Evolutionary conservation across 2,329 filamentous ascomycete species (phyloP).

Genomic region (Mycosphaerella arachidis): DNA sequence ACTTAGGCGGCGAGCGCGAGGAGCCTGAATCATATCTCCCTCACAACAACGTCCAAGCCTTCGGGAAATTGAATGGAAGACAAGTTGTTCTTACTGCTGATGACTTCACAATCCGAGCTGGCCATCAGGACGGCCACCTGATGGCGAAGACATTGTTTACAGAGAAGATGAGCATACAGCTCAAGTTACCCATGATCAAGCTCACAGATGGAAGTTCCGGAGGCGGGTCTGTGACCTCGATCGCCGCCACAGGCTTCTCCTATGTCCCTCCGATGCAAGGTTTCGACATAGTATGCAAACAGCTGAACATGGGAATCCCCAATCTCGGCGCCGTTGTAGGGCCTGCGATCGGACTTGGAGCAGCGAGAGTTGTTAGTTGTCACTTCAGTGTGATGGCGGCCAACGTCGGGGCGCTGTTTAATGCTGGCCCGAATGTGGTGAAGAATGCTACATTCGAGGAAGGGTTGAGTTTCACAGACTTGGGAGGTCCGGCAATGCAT

Average conservation of each 20-base stretch:
- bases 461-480: slow-evolving; percentile 53
- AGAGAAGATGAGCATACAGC: slow-evolving; percentile 56
- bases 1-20: slow-evolving; percentile 42
- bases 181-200: slow-evolving; percentile 59
- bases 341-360: slow-evolving; percentile 60
- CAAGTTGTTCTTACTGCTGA: slow-evolving; percentile 59
- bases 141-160: slow-evolving; percentile 55
- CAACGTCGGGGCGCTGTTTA: slow-evolving; percentile 59
- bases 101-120: slow-evolving; percentile 59
- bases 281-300: slow-evolving; percentile 50
- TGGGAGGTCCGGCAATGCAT: slow-evolving; percentile 59
- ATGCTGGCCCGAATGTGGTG: slow-evolving; percentile 61
- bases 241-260: slow-evolving; percentile 52
- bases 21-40: slow-evolving; percentile 52
- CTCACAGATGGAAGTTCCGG: slow-evolving; percentile 61
- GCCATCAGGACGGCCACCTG: slow-evolving; percentile 59
- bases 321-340: slow-evolving; percentile 61
- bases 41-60: slow-evolving; percentile 59
- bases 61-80: slow-evolving; percentile 47
- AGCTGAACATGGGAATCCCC: slow-evolving; percentile 60
- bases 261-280: slow-evolving; percentile 57
- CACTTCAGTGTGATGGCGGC: slow-evolving; percentile 64
- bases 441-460: slow-evolving; percentile 61
- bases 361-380: slow-evolving; percentile 57
- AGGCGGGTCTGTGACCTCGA: slow-evolving; percentile 59